These are phyloP conservation scores for Wickerhamomyces xylosicus DNA, from an alignment of 805 yeast species.

Conservation along the genomic window DNA sequence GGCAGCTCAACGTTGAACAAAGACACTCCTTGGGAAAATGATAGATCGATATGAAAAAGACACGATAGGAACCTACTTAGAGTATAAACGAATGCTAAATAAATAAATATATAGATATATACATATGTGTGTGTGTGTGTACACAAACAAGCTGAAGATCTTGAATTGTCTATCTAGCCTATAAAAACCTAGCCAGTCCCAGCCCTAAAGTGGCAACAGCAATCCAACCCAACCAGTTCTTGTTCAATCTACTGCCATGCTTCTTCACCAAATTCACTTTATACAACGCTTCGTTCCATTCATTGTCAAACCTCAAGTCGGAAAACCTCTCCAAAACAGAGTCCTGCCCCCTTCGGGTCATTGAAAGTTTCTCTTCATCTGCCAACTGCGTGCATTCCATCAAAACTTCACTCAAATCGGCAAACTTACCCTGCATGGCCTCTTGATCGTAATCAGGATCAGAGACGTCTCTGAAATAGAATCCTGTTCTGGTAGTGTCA, in stretches of 20 bases:
- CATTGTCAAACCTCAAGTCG: slow-evolving; percentile 41
- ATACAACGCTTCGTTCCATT: slow-evolving; percentile 35
- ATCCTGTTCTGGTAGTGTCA: slow-evolving; percentile 52
- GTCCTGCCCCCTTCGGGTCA: slow-evolving; percentile 36
- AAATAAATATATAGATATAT: too few species aligned
- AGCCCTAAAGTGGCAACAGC: not conserved
- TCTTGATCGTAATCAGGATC: slow-evolving; percentile 56
- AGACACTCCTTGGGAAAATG: too few species aligned
- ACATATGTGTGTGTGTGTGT: not conserved
- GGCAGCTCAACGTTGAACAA: too few species aligned
- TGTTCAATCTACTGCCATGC: not conserved
- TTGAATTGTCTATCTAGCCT: not conserved
- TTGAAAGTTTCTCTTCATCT: slow-evolving; percentile 25
- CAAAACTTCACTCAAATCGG: slow-evolving; percentile 39
- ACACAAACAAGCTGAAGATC: not conserved
- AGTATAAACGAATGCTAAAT: too few species aligned
- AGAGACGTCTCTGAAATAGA: slow-evolving; percentile 56
- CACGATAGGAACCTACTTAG: too few species aligned
- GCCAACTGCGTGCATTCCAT: slow-evolving; percentile 28
- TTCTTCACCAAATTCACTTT: slow-evolving; percentile 1
- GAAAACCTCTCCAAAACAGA: slow-evolving; percentile 46
- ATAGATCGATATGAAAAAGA: too few species aligned
- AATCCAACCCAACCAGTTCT: not conserved
- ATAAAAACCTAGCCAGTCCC: not conserved
- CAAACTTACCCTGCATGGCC: slow-evolving; percentile 8